phyloP scores from a whole-genome alignment of 2,329 filamentous ascomycete species.

The Alternaria brassicicola region DNA sequence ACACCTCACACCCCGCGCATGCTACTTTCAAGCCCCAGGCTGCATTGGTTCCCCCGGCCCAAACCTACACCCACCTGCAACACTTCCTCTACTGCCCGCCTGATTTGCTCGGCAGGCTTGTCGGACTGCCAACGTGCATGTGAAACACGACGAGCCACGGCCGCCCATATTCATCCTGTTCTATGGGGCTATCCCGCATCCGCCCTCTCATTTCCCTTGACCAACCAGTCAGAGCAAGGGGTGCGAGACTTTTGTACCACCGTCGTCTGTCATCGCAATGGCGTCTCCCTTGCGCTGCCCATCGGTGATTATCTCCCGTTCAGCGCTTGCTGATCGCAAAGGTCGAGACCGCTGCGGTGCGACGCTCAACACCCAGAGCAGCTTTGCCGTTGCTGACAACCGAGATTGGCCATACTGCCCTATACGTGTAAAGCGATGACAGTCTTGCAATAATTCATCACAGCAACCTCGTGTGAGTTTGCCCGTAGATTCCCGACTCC shows the following conservation, averaged over 20 bases:
- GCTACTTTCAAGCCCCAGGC: constrained; percentile 6
- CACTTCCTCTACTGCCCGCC: neutral
- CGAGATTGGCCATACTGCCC: neutral
- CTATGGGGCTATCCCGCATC: constrained; percentile 11
- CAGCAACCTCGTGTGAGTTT: neutral
- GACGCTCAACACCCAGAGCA: neutral
- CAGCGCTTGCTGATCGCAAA: constrained; percentile 6
- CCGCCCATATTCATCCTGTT: constrained; percentile 2
- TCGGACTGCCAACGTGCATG: constrained; percentile 2
- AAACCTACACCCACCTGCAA: neutral
- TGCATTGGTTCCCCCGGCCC: neutral
- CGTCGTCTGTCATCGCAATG: neutral
- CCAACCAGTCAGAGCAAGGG: constrained; percentile 1
- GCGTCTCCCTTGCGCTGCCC: constrained; percentile 2
- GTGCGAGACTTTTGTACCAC: neutral
- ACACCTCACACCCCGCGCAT: constrained; percentile 1
- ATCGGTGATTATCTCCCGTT: constrained; percentile 7
- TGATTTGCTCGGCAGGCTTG: neutral
- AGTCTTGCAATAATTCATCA: neutral
- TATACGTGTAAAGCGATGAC: neutral
- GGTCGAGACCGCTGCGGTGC: constrained; percentile 7
- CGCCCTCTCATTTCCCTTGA: constrained; percentile 15
- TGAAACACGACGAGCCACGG: constrained; percentile 12
- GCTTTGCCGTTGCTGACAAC: constrained; percentile 2
- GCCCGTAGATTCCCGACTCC: neutral